Percentiles rank a stretch among this genome's conserved stretches.
Conservation (phyloP, 2,329 filamentous ascomycete genomes). For the Chlorencoelia australis region DNA sequence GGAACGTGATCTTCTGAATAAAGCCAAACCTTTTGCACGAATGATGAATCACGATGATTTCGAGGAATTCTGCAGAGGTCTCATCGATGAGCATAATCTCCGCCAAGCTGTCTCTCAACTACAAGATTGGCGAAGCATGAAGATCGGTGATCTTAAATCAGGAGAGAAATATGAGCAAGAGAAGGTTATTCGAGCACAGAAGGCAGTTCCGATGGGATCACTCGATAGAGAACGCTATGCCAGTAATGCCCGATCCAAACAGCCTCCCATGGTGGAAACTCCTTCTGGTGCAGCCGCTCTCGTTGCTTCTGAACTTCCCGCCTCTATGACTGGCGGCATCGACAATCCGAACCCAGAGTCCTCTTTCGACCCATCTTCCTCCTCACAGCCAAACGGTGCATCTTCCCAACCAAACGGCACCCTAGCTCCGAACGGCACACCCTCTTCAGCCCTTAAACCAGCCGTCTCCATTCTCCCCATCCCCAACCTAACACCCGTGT, state of each 20-base stretch:
- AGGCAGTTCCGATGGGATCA: slow-evolving; percentile 60
- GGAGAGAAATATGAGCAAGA: slow-evolving; percentile 92
- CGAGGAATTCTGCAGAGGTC: slow-evolving; percentile 70
- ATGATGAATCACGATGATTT: slow-evolving; percentile 96
- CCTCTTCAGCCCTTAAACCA: slow-evolving; percentile 32
- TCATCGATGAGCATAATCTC: slow-evolving; percentile 85
- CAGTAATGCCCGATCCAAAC: slow-evolving; percentile 57
- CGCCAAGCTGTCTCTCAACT: slow-evolving; percentile 82
- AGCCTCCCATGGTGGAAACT: slow-evolving; percentile 52
- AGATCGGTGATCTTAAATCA: slow-evolving; percentile 72
- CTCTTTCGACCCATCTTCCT: too few species aligned
- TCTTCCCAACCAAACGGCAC: slow-evolving; percentile 47
- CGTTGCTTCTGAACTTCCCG: slow-evolving; percentile 66
- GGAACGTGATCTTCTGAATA: slow-evolving; percentile 81
- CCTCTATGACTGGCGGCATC: too few species aligned
- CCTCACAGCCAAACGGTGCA: slow-evolving; percentile 28
- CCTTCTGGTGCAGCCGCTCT: slow-evolving; percentile 66
- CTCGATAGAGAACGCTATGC: slow-evolving; percentile 76
- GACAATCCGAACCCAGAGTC: too few species aligned
- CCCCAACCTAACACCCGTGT: slow-evolving; percentile 33
- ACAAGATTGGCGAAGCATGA: slow-evolving; percentile 83
- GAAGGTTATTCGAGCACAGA: slow-evolving; percentile 66
- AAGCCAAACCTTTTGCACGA: slow-evolving; percentile 88
- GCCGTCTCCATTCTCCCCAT: slow-evolving; percentile 42
- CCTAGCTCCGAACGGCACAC: slow-evolving; percentile 28